A percentile compares a stretch with the other conserved stretches of the same genome.
phyloP scores from a whole-genome alignment of 176 grass and related monocot species.

The Saccharum officinarum region DNA sequence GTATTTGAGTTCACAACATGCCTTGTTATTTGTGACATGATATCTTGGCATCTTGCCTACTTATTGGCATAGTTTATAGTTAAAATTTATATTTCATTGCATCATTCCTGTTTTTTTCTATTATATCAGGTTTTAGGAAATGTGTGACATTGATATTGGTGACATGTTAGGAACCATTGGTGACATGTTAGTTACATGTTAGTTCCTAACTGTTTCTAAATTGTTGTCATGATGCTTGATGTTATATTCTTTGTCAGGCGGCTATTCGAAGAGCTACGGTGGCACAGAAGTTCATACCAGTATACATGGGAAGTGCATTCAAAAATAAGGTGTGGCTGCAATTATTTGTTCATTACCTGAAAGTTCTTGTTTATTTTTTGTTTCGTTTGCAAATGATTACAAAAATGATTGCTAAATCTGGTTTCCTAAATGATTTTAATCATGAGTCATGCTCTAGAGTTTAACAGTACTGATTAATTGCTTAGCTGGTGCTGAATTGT shows the following conservation, averaged over 20 bases:
- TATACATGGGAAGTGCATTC: slow-evolving; percentile 99
- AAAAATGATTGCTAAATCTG: slow-evolving; percentile 7
- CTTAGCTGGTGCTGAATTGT: not conserved
- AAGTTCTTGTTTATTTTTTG: slow-evolving; percentile 4
- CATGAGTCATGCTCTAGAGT: not conserved
- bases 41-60: slow-evolving; percentile 1
- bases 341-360: not conserved
- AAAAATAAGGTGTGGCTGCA: slow-evolving; percentile 88
- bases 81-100: not conserved
- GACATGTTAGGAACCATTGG: not conserved
- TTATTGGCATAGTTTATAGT: slow-evolving; percentile 8
- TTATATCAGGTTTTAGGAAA: not conserved
- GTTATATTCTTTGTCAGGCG: slow-evolving; percentile 48
- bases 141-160: not conserved
- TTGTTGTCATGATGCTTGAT: slow-evolving; percentile 26
- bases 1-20: not conserved
- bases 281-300: slow-evolving; percentile 87
- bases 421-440: not conserved
- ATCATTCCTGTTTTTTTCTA: not conserved
- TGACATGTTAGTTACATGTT: not conserved
- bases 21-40: slow-evolving; percentile 11
- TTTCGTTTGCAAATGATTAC: not conserved
- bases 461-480: slow-evolving; percentile 3
- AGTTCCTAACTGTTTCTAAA: not conserved
- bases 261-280: slow-evolving; percentile 93